Conservation (phyloP, 2,329 filamentous ascomycete genomes). For the Rutstroemia sp. region DNA sequence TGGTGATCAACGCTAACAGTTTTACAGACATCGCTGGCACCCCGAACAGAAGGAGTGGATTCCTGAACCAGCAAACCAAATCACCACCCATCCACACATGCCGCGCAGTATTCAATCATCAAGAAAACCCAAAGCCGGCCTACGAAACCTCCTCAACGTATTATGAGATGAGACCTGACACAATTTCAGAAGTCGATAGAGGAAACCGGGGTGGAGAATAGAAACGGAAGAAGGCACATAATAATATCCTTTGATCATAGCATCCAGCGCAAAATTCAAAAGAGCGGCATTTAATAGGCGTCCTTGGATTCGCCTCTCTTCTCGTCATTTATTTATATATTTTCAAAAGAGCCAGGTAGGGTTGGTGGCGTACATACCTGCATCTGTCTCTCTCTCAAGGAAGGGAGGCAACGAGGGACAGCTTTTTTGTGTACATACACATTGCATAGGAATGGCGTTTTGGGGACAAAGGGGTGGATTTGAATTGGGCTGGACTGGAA, state of each 20-base stretch:
- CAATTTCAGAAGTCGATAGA: background rate
- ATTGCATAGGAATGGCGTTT: background rate
- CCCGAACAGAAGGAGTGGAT: conserved; percentile 50
- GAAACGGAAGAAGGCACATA: background rate
- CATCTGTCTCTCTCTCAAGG: too few relatives aligned
- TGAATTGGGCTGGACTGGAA: background rate
- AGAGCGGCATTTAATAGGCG: too few relatives aligned
- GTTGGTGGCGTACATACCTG: too few relatives aligned
- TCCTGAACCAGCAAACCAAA: background rate
- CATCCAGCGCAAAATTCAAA: background rate
- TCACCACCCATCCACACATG: conserved; percentile 14
- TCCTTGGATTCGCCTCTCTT: too few relatives aligned
- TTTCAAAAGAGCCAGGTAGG: too few relatives aligned
- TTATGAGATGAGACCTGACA: conserved; percentile 8
- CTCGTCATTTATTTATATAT: too few relatives aligned
- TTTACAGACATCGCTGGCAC: conserved; percentile 51
- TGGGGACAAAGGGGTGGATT: background rate
- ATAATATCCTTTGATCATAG: background rate
- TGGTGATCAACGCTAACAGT: conserved; percentile 3
- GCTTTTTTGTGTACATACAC: background rate
- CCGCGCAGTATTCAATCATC: conserved; percentile 18
- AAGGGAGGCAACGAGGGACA: background rate
- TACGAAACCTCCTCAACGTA: conserved; percentile 16
- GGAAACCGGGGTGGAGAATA: background rate
- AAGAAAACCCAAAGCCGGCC: conserved; percentile 13